Base-by-base conservation (phyloP, 306 rosid genomes). In the Pachyrhizus erosus region DNA sequence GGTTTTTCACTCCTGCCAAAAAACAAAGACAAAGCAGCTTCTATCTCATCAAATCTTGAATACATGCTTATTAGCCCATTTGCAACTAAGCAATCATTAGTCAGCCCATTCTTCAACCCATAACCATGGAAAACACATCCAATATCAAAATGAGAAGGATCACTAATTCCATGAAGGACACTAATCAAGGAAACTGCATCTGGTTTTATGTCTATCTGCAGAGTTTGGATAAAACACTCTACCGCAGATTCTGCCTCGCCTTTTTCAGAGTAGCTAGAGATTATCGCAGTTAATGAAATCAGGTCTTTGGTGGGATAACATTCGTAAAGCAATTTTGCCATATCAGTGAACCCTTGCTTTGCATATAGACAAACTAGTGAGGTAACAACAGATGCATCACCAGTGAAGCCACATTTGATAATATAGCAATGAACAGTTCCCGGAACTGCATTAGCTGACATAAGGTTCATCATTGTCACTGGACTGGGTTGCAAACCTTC, bases 51-150 rank as follows among this genome's bases (percentile, higher is more conserved):
- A 77, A 86, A 91, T 86, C 86, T 92, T 12, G 90, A 91, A 85
- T 91, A 91, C 94, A 94, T 85, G 90, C 93, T 94, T 81, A 94
- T 88, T 58, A 92, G 87, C 80, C 91, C 96, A 77, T 94, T 92
- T 49, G 87, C 78, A 77, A 91, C 92, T 80, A 92, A 88, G 37
- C 64, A 81, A 70, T 91, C 86, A 21, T 43, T 55, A 39, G 52
- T 80, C 78, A 92, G 75, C 60, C 94, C 97, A 27, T 33, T 84
- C 83, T 89, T 94, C 33, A 87, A 49, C 20, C 96, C 94, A 78
- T 83, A 91, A 73, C 88, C 76, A 76, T 92, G 98, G 78, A 94
- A 88, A 73, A 88, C 87, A 27, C 82, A 83, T 33, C 97, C 98
- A 84, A 86, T 46, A 31, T 64, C 43, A 70, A 91, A 77, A 42